phyloP scores from a whole-genome alignment of 192 early-diverging fungal genomes.

The Gamsiella multidivaricata region DNA sequence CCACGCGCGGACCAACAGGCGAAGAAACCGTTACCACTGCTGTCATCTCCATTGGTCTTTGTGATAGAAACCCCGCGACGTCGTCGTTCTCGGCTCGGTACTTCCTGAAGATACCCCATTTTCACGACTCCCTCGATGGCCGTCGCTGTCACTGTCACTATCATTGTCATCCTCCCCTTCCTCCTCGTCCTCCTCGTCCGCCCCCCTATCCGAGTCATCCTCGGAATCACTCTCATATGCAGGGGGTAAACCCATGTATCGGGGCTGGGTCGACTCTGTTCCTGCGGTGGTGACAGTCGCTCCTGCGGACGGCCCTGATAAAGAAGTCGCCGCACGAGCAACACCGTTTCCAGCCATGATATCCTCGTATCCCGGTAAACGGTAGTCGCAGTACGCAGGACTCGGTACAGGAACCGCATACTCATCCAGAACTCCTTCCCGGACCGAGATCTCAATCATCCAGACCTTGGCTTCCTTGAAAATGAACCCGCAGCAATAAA shows the following conservation, averaged over 20 bases:
- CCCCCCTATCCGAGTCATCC: slow-evolving; percentile 19
- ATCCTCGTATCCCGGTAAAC: slow-evolving; percentile 49
- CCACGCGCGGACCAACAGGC: not conserved
- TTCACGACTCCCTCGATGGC: no score
- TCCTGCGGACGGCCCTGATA: not conserved
- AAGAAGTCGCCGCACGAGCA: not conserved
- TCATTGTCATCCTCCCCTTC: not conserved
- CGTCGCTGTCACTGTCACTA: not conserved
- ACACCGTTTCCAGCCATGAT: no score
- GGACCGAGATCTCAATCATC: slow-evolving; percentile 50
- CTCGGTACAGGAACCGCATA: slow-evolving; percentile 40
- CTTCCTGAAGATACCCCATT: no score
- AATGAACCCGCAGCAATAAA: slow-evolving; percentile 17
- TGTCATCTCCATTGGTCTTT: slow-evolving; percentile 1
- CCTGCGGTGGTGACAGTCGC: not conserved
- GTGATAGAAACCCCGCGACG: no score
- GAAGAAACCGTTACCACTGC: not conserved
- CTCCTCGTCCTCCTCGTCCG: slow-evolving; percentile 22
- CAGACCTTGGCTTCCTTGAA: slow-evolving; percentile 25
- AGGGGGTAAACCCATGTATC: slow-evolving; percentile 32
- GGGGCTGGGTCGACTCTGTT: not conserved
- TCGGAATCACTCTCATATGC: slow-evolving; percentile 42
- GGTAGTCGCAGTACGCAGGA: slow-evolving; percentile 46
- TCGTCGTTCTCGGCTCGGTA: no score
- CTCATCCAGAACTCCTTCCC: slow-evolving; percentile 39